Conservation (phyloP, 2,329 filamentous ascomycete species). For the Fusarium sp. region DNA sequence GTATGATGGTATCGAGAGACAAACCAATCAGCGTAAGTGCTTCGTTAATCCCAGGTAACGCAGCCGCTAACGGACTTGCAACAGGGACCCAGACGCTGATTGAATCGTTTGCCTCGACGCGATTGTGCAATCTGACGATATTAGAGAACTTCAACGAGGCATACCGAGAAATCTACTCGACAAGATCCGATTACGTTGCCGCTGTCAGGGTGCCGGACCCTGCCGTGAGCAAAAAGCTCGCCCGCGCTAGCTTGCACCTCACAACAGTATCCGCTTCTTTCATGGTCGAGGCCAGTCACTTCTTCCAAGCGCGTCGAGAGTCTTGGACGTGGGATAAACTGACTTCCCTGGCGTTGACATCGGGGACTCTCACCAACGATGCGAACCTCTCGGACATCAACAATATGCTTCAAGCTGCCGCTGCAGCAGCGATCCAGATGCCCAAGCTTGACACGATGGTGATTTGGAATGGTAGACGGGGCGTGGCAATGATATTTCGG, state of each 20-base stretch:
- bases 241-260: constrained; percentile 47
- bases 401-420: constrained; percentile 46
- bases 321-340: constrained; percentile 49
- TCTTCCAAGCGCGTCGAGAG: constrained; percentile 43
- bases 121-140: constrained; percentile 48
- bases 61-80: constrained; percentile 35
- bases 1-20: constrained; percentile 15
- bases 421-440: constrained; percentile 46
- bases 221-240: constrained; percentile 46
- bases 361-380: constrained; percentile 42
- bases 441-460: constrained; percentile 49
- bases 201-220: constrained; percentile 40
- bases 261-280: constrained; percentile 49
- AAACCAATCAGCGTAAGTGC: constrained; percentile 49
- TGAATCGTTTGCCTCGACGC: constrained; percentile 41
- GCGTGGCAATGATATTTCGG: constrained; percentile 43
- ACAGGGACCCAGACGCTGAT: constrained; percentile 46
- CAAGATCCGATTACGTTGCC: constrained; percentile 20
- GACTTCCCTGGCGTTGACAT: constrained; percentile 50
- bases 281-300: constrained; percentile 49
- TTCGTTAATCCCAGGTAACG: constrained; percentile 24
- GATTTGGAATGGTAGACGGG: constrained; percentile 49
- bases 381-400: constrained; percentile 35
- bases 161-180: constrained; percentile 46
- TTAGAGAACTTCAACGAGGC: constrained; percentile 53